Evolutionary conservation across 1,284 basidiomycete species (phyloP).

Genomic region (Heliocybe sulcata): DNA sequence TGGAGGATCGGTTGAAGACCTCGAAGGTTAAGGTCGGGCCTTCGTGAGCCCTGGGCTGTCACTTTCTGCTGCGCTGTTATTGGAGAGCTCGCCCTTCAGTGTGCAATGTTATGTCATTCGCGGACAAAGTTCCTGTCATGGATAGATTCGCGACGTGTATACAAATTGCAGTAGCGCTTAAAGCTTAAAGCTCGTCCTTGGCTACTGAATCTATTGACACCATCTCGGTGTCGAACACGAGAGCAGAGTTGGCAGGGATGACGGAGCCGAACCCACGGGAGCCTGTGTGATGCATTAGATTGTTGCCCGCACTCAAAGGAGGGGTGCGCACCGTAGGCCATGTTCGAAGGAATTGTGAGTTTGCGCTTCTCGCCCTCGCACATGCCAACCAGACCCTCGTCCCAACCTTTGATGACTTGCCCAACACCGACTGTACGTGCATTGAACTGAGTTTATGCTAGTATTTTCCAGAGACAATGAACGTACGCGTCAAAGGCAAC

Average conservation of each 20-base stretch:
- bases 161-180: neutral
- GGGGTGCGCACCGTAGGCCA: conserved; percentile 71
- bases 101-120: too few species aligned
- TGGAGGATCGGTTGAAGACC: conserved; percentile 62
- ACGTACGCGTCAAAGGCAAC: conserved; percentile 61
- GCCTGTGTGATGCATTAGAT: conserved; percentile 34
- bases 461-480: neutral
- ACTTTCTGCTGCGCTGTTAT: too few species aligned
- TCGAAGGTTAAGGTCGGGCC: conserved; percentile 8
- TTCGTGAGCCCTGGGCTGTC: neutral
- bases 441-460: conserved; percentile 2
- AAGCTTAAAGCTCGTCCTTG: neutral
- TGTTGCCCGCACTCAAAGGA: neutral
- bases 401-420: conserved; percentile 83
- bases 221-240: conserved; percentile 89
- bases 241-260: conserved; percentile 79
- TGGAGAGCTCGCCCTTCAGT: neutral
- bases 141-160: too few species aligned
- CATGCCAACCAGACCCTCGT: conserved; percentile 76
- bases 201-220: conserved; percentile 32
- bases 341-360: conserved; percentile 75
- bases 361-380: conserved; percentile 88
- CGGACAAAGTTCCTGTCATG: too few species aligned
- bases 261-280: conserved; percentile 65
- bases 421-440: conserved; percentile 69